A percentile compares a stretch with the other conserved stretches of the same genome.
These are phyloP conservation scores for Clathrospora elynae DNA, from an alignment of 2,329 filamentous ascomycete species.

Conservation along the genomic window DNA sequence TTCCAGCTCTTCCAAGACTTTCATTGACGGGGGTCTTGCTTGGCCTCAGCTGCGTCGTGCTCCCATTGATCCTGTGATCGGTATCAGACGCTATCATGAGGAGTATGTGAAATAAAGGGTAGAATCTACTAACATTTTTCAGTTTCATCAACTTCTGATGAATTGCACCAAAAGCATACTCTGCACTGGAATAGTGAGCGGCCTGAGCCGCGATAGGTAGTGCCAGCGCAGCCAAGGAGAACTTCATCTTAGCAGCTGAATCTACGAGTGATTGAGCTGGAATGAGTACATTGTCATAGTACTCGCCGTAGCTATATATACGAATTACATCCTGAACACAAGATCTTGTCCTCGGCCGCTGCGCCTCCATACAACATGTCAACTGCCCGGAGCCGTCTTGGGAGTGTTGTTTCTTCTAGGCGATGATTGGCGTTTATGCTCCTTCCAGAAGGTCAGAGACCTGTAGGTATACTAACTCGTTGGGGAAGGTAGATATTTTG, in stretches of 20 bases:
- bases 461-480: slow-evolving; percentile 5
- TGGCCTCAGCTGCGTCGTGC: slow-evolving; percentile 26
- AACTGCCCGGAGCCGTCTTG: slow-evolving; percentile 13
- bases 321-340: neutral
- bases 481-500: slow-evolving; percentile 12
- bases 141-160: slow-evolving; percentile 36
- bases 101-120: neutral
- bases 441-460: slow-evolving; percentile 16
- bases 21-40: slow-evolving; percentile 25
- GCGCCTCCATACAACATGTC: slow-evolving; percentile 6
- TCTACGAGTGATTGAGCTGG: slow-evolving; percentile 28
- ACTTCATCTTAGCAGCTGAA: slow-evolving; percentile 31
- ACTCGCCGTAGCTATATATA: slow-evolving; percentile 24
- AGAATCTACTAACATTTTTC: slow-evolving; percentile 24
- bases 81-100: neutral
- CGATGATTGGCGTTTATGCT: slow-evolving; percentile 18
- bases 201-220: slow-evolving; percentile 31
- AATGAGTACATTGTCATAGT: slow-evolving; percentile 25
- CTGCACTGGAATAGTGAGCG: slow-evolving; percentile 27
- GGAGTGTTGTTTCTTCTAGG: slow-evolving; percentile 14
- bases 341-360: neutral
- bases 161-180: slow-evolving; percentile 32
- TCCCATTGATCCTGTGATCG: slow-evolving; percentile 27
- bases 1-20: slow-evolving; percentile 27
- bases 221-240: slow-evolving; percentile 28